phyloP scores from a whole-genome alignment of 768 basidiomycete genomes.

The Boletus rubescentipes region DNA sequence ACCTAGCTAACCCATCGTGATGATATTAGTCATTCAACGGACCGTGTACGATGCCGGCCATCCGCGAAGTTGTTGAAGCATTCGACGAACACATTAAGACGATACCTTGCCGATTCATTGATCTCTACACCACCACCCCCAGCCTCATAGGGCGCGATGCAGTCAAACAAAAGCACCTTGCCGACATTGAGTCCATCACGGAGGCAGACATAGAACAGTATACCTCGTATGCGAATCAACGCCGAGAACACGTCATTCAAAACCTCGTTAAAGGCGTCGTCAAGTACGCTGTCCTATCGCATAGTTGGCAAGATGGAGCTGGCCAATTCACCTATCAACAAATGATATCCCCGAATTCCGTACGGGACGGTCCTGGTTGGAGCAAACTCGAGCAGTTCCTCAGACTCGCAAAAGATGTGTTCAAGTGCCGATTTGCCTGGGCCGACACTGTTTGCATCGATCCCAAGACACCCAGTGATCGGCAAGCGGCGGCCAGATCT shows the following conservation, averaged over 20 bases:
- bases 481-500: neutral
- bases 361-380: conserved; percentile 5
- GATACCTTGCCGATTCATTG: neutral
- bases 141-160: neutral
- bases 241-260: neutral
- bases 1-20: too few species aligned
- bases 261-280: conserved; percentile 1
- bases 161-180: neutral
- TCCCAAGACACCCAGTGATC: neutral
- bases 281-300: conserved; percentile 6
- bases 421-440: neutral
- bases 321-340: neutral
- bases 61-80: conserved; percentile 4
- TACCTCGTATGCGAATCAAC: neutral
- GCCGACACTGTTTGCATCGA: neutral
- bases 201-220: conserved; percentile 6
- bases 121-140: neutral
- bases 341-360: neutral
- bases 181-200: neutral
- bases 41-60: neutral
- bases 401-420: neutral
- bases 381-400: neutral
- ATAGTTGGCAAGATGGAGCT: neutral
- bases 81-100: neutral
- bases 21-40: too few species aligned